Conservation (phyloP, 768 basidiomycete genomes). For the Lentinula guzmanii region DNA sequence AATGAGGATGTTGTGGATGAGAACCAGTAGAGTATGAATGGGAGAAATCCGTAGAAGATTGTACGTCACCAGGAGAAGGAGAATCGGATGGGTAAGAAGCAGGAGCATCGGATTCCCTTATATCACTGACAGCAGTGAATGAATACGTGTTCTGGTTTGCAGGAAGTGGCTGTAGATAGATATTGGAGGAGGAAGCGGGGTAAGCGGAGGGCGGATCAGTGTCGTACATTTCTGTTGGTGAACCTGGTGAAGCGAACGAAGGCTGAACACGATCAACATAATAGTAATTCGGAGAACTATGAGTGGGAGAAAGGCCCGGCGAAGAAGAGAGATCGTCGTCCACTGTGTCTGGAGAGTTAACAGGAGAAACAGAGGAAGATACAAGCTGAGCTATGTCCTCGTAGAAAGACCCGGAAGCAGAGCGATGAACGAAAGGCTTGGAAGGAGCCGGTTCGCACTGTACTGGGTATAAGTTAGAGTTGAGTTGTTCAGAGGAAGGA, state of each 20-base stretch:
- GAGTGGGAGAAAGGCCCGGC: slow-evolving; percentile 19
- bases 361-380: slow-evolving; percentile 17
- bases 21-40: slow-evolving; percentile 32
- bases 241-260: slow-evolving; percentile 25
- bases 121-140: slow-evolving; percentile 15
- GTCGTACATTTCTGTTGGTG: slow-evolving; percentile 26
- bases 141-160: slow-evolving; percentile 6
- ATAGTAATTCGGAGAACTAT: slow-evolving; percentile 21
- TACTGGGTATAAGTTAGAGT: neutral
- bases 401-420: slow-evolving; percentile 13
- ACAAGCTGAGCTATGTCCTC: slow-evolving; percentile 18
- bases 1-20: slow-evolving; percentile 33
- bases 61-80: slow-evolving; percentile 34
- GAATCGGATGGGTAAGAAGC: slow-evolving; percentile 21
- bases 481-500: neutral
- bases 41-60: slow-evolving; percentile 30
- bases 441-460: neutral
- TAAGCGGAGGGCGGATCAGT: slow-evolving; percentile 9
- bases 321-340: slow-evolving; percentile 26
- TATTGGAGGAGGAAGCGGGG: slow-evolving; percentile 10
- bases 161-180: slow-evolving; percentile 11
- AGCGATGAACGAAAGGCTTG: neutral
- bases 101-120: slow-evolving; percentile 19
- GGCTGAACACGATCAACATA: slow-evolving; percentile 25
- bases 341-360: slow-evolving; percentile 24